Evolutionary conservation across 768 basidiomycete species (phyloP), one percentile per base, ranked within the genome.

Genomic region (Auricularia cornea): DNA sequence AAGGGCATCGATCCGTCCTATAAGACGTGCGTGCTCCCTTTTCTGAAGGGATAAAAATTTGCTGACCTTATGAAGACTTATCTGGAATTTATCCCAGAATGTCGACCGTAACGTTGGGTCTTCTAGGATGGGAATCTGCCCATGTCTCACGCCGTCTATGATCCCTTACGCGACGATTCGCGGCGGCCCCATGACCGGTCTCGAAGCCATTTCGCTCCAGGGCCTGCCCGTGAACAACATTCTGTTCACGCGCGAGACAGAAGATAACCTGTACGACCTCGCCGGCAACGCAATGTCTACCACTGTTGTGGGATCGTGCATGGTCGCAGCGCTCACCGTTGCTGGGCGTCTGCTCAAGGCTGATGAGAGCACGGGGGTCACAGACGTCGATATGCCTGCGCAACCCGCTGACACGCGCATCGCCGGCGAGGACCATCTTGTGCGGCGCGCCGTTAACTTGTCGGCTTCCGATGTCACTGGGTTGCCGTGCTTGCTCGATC

Each of bases 281-380:
- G 94, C 95, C 23, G 95, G 95, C 2, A 98, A 98, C 70, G 95
- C 95, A 64, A 98, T 98, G 95, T 94, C 94, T 1, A 92, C 94
- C 5, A 97, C 95, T 1, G 95, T 97, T 28, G 94, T 98, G 32
- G 95, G 95, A 1, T 83, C 92, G 3, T 88, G 92, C 66, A 91
- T 97, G 66, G 76, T 96, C 62, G 87, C 89, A 20, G 92, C 93
- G 0, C 78, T 98, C 54, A 82, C 89, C 69, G 81, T 78, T 66
- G 87, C 86, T 71, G n/a, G n/a, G n/a, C n/a, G n/a, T n/a, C n/a
- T n/a, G n/a, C n/a, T n/a, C n/a, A 78, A 81, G 40, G 69, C 67
- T 18, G 68, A 74, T 29, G 74, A 67, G 12, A 73, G 72, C 6
- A 73, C 72, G 1, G 75, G 71, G 14, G 70, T 70, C 3, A 84